phyloP scores from a whole-genome alignment of 169 alveolate species.

The Cryptosporidium xiaoi region DNA sequence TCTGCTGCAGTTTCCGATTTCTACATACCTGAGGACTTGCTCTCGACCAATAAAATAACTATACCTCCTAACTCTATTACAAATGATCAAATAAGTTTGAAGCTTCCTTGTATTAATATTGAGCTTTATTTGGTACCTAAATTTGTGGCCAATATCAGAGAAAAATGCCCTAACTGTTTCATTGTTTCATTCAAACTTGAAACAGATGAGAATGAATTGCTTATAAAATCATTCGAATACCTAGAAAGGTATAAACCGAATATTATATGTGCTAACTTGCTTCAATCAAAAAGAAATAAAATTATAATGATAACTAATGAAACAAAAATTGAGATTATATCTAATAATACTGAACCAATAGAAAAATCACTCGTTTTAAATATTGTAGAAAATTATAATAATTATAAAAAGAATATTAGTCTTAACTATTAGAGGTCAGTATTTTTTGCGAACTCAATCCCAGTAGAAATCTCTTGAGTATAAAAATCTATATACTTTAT shows the following conservation, averaged over 20 bases:
- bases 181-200: constrained; percentile 82
- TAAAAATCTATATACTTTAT: constrained; percentile 19
- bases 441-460: neutral
- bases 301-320: constrained; percentile 19
- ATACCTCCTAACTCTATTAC: constrained; percentile 31
- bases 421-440: neutral
- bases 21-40: constrained; percentile 80
- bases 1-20: constrained; percentile 92
- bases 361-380: constrained; percentile 23
- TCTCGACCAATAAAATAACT: constrained; percentile 54
- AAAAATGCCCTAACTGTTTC: constrained; percentile 58
- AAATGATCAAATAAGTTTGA: neutral
- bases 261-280: constrained; percentile 79
- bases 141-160: constrained; percentile 69
- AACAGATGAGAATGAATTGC: constrained; percentile 75
- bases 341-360: constrained; percentile 11
- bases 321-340: constrained; percentile 10
- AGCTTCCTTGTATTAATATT: constrained; percentile 5
- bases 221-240: constrained; percentile 75
- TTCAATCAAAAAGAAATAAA: constrained; percentile 74
- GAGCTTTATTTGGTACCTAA: constrained; percentile 81
- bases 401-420: neutral
- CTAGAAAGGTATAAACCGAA: constrained; percentile 77
- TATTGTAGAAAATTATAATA: constrained; percentile 5
- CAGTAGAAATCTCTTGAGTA: neutral